Conservation (phyloP, 306 rosid species). For the Phaseolus lunatus region DNA sequence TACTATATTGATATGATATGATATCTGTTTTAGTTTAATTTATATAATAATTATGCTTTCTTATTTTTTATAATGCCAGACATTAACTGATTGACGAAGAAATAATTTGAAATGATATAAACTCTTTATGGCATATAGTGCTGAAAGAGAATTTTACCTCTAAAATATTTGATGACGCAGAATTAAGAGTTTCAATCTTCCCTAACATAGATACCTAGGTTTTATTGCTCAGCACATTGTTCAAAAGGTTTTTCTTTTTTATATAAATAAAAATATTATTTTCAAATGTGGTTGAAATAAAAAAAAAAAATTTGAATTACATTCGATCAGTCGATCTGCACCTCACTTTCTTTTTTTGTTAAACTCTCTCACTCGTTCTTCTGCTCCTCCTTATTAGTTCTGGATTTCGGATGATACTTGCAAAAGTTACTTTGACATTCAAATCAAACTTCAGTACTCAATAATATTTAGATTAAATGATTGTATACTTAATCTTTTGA, state of each 20-base stretch:
- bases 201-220: not conserved
- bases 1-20: not conserved
- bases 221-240: not conserved
- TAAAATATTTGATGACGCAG: not conserved
- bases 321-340: too few relatives aligned
- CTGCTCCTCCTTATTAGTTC: too few relatives aligned
- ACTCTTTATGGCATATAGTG: conserved; percentile 13
- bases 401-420: too few relatives aligned
- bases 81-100: not conserved
- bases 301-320: too few relatives aligned
- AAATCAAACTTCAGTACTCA: too few relatives aligned
- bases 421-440: too few relatives aligned
- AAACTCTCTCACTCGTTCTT: too few relatives aligned
- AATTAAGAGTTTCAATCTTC: not conserved
- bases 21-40: conserved; percentile 23
- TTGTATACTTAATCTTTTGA: too few relatives aligned
- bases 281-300: too few relatives aligned
- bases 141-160: conserved; percentile 14
- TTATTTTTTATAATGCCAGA: not conserved
- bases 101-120: conserved; percentile 2
- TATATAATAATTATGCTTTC: not conserved
- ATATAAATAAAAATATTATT: not conserved
- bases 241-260: not conserved
- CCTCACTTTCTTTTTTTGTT: too few relatives aligned
- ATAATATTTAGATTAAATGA: too few relatives aligned